Evolutionary conservation across 2,329 filamentous ascomycete species (phyloP), one percentile per base, ranked within the genome.

Genomic region (Helotiales sp.): DNA sequence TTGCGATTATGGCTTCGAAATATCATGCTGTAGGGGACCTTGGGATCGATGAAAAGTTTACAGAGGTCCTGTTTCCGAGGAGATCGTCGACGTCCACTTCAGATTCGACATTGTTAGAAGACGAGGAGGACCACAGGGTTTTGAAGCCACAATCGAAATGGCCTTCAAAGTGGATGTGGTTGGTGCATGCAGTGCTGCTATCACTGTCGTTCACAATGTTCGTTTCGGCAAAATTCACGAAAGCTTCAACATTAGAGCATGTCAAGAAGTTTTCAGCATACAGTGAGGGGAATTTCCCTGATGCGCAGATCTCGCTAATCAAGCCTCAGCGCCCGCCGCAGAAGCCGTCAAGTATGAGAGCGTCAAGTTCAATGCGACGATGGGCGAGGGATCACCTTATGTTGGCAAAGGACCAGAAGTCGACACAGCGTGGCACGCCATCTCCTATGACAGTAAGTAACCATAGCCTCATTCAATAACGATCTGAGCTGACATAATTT

Each of bases 341-440:
- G 70, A 73, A 24, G 74, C 76, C 0, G 76, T 82, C 6, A 71
- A 76, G 59, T 83, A 83, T 64, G 72, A 81, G 61, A 77, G 73
- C 3, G 71, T 78, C 8, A 76, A 79, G 44, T 83, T 79, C 64
- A 79, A 81, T 13, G 75, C 77, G 0, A 70, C 77, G n/a, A 73
- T 76, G 46, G 74, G 77, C 36, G 64, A 65, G 47, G 64, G 58
- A 15, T 77, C 79, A 0, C 75, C 76, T 2, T 86, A 80, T 63
- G 78, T 85, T 36, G 83, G 83, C 8, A 79, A 76, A 36, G 81
- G 82, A 0, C 75, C 78, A 2, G 77, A 81, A 12, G 83, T 85
- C 2, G 83, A 86, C 56, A 74, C 76, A 52, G 80, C 79, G 5
- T 86, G 83, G 83, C 75, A 82, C 49, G 76, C 77, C 17, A 76